phyloP scores from a whole-genome alignment of 2,329 filamentous ascomycete genomes.

The Colletotrichum gigasporum region DNA sequence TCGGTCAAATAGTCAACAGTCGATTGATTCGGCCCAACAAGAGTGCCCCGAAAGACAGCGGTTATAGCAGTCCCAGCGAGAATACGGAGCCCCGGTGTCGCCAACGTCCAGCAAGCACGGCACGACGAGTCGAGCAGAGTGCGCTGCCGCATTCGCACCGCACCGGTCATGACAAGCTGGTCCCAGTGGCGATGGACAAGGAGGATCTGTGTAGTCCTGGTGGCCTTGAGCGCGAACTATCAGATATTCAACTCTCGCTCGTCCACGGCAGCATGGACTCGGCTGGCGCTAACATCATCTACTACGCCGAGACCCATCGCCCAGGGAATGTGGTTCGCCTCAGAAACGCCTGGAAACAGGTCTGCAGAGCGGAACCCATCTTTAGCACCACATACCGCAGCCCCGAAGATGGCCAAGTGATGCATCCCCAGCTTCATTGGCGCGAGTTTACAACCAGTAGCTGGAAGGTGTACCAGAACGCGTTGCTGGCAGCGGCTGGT shows the following conservation, averaged over 20 bases:
- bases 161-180: no score
- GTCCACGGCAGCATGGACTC: slow-evolving; percentile 33
- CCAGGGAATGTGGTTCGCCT: slow-evolving; percentile 30
- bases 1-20: no score
- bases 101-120: no score
- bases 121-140: no score
- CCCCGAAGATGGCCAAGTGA: background rate
- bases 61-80: no score
- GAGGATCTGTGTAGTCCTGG: background rate
- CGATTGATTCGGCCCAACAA: no score
- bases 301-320: slow-evolving; percentile 32
- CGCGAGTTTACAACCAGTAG: background rate
- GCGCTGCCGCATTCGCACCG: no score
- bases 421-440: background rate
- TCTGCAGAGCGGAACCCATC: slow-evolving; percentile 38
- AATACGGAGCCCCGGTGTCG: no score
- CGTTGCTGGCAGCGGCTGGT: background rate
- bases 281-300: slow-evolving; percentile 36
- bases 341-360: slow-evolving; percentile 38
- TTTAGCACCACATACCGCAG: slow-evolving; percentile 16
- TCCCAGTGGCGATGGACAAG: background rate
- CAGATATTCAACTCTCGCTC: slow-evolving; percentile 38
- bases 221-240: background rate
- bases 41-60: no score
- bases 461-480: background rate